Percentiles rank a stretch among this genome's conserved stretches.
phyloP scores from a whole-genome alignment of 169 alveolate species.

The Eimeria acervulina region DNA sequence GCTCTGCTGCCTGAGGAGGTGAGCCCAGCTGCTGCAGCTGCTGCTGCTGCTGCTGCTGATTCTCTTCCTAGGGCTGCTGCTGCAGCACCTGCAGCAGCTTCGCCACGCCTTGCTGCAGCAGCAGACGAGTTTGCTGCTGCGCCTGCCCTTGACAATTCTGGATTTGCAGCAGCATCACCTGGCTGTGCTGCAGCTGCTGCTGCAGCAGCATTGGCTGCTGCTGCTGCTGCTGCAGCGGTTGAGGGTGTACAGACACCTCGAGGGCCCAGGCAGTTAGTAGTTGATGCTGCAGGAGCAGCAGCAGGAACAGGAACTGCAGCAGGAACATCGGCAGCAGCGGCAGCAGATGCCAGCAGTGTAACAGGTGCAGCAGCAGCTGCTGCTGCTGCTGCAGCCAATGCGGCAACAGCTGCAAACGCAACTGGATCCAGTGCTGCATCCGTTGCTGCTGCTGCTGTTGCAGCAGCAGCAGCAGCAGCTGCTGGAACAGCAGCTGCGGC shows the following conservation, averaged over 20 bases:
- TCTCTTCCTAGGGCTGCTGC: no score
- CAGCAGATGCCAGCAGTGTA: neutral
- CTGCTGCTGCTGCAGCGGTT: neutral
- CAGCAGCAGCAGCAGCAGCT: slow-evolving; percentile 11
- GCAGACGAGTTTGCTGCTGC: no score
- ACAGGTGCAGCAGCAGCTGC: neutral
- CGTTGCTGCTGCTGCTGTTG: neutral
- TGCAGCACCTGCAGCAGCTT: no score
- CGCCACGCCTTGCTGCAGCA: no score
- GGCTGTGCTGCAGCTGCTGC: neutral
- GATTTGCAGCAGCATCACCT: neutral
- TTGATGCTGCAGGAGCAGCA: no score
- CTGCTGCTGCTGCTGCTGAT: neutral
- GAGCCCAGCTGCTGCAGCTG: neutral
- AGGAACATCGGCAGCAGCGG: neutral
- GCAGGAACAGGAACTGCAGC: no score
- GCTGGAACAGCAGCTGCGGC: neutral
- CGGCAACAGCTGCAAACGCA: neutral
- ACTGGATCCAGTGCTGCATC: neutral
- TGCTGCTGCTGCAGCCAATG: neutral
- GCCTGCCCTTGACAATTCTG: no score
- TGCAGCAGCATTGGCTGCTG: neutral
- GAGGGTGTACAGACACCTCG: no score
- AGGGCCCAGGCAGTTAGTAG: no score
- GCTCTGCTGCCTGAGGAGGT: neutral